These are phyloP conservation scores for Conticribra guillardii DNA, from an alignment of 108 stramenopile genomes.

Conservation along the genomic window DNA sequence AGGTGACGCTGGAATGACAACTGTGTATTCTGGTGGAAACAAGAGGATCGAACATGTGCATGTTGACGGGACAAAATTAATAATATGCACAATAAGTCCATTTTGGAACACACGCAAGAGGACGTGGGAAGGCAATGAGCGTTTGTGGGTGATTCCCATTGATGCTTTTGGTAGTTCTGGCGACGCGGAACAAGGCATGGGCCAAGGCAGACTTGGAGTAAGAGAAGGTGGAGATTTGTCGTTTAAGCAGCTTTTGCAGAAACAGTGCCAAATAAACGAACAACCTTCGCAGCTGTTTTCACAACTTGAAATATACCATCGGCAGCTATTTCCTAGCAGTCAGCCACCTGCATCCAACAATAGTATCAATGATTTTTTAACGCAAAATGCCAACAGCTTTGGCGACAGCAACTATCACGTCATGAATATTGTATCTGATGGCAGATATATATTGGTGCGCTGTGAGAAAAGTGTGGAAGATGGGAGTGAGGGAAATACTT, in stretches of 20 bases:
- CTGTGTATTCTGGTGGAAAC: constrained; percentile 1
- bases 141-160: constrained; percentile 3
- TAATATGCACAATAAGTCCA: neutral
- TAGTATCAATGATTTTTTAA: neutral
- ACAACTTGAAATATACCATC: neutral
- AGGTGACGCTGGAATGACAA: neutral
- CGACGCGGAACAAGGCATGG: neutral
- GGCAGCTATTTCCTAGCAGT: neutral
- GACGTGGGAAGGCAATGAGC: constrained; percentile 4
- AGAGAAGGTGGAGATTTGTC: neutral
- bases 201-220: neutral
- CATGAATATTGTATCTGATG: neutral
- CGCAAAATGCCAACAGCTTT: neutral
- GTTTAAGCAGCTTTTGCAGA: neutral
- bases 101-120: constrained; percentile 4
- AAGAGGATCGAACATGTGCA: neutral
- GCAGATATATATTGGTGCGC: neutral
- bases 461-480: neutral
- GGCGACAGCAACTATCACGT: neutral
- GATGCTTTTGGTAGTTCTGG: neutral
- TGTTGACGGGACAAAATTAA: constrained; percentile 3
- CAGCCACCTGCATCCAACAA: neutral
- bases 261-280: neutral
- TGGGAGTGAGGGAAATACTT: neutral
- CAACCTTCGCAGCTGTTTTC: neutral